Evolutionary conservation across 2,329 filamentous ascomycete genomes (phyloP).

Genomic region (Bipolaris cookei): DNA sequence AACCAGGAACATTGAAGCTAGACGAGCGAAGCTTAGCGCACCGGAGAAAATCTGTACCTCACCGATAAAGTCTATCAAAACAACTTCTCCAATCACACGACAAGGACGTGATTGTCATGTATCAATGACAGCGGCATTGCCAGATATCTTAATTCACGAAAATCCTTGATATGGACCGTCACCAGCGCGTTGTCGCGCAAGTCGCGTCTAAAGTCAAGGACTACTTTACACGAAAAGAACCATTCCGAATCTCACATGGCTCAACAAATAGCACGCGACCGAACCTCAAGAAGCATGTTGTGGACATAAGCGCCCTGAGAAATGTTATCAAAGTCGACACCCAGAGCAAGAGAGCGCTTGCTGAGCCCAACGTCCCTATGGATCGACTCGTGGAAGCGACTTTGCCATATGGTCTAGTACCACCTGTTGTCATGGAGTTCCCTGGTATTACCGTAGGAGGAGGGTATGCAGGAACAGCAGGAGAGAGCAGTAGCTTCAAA

Average conservation of each 20-base stretch:
- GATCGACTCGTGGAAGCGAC: constrained; percentile 66
- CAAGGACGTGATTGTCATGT: constrained; percentile 20
- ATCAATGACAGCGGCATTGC: constrained; percentile 27
- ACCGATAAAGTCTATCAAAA: constrained; percentile 7
- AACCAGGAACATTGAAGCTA: not conserved
- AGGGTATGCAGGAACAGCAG: constrained; percentile 70
- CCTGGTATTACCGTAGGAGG: constrained; percentile 75
- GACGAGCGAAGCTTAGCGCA: constrained; percentile 18
- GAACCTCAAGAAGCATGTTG: constrained; percentile 51
- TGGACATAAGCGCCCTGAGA: constrained; percentile 71
- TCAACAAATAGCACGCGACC: constrained; percentile 77
- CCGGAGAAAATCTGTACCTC: constrained; percentile 21
- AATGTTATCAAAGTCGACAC: constrained; percentile 68
- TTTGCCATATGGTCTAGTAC: constrained; percentile 62
- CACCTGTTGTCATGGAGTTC: constrained; percentile 74
- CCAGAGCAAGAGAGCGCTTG: constrained; percentile 62
- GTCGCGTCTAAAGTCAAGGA: constrained; percentile 56
- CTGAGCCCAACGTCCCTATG: constrained; percentile 75
- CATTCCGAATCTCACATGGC: constrained; percentile 79
- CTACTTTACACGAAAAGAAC: constrained; percentile 60
- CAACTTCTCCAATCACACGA: constrained; percentile 1
- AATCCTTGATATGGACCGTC: constrained; percentile 45
- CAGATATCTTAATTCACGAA: constrained; percentile 10
- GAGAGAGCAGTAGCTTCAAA: constrained; percentile 72
- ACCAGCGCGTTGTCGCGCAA: constrained; percentile 53